Evolutionary conservation across 2,329 filamentous ascomycete genomes (phyloP).

Genomic region (Stagonosporopsis chrysanthemi): DNA sequence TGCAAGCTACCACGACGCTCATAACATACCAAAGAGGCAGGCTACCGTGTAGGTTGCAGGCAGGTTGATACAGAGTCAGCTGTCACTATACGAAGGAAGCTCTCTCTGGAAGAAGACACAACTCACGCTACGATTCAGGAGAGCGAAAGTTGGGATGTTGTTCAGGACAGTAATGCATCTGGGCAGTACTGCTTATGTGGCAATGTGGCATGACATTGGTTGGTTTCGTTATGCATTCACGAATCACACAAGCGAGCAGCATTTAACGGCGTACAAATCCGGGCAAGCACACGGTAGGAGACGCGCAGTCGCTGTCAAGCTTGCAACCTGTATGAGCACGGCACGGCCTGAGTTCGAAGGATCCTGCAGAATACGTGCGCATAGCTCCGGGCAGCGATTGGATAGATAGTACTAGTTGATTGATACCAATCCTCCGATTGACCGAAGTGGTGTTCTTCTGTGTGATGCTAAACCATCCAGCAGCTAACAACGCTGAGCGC

Average conservation of each 20-base stretch:
- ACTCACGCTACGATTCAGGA: neutral
- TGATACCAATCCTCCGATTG: slow-evolving; percentile 24
- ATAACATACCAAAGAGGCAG: slow-evolving; percentile 10
- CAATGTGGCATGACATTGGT: slow-evolving; percentile 21
- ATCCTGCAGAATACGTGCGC: slow-evolving; percentile 20
- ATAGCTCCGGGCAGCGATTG: slow-evolving; percentile 21
- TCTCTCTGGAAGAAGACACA: slow-evolving; percentile 9
- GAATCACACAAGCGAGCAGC: slow-evolving; percentile 6
- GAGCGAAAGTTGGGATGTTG: neutral
- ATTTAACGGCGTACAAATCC: slow-evolving; percentile 4
- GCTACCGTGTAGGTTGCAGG: slow-evolving; percentile 15
- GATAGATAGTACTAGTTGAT: slow-evolving; percentile 20
- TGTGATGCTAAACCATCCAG: slow-evolving; percentile 27
- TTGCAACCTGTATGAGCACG: slow-evolving; percentile 7
- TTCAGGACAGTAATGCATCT: neutral
- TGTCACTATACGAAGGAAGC: slow-evolving; percentile 21
- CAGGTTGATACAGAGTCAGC: slow-evolving; percentile 8
- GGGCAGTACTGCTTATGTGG: slow-evolving; percentile 5
- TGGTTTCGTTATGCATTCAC: slow-evolving; percentile 20
- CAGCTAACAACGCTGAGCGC: slow-evolving; percentile 30
- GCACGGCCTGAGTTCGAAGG: slow-evolving; percentile 24
- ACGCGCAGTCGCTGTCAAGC: slow-evolving; percentile 21
- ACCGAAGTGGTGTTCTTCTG: slow-evolving; percentile 21
- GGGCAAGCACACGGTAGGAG: slow-evolving; percentile 6
- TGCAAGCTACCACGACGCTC: neutral